Evolutionary conservation across 768 basidiomycete genomes (phyloP), one percentile per base, ranked within the genome.

Genomic region (Arthromyces matolae): DNA sequence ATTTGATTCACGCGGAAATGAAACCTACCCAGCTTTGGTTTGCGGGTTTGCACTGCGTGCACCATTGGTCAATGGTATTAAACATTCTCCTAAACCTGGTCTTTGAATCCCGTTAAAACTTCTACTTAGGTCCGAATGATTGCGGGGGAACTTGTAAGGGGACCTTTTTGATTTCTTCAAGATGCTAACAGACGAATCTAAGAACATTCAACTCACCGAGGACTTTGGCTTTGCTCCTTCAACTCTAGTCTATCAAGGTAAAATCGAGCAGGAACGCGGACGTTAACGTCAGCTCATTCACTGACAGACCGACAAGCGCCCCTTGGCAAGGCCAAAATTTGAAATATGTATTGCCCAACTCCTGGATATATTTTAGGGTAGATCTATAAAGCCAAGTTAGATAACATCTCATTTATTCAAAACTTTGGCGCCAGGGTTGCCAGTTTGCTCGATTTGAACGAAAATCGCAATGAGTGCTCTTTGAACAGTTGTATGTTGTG

Each of bases 161-260:
- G n/a, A 67, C 16, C 23, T 41, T 32, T 7, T 42, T 31, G 10
- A 14, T 46, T 44, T 36, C 23, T 25, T 32, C 5, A 42, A 18
- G 42, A 61, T 37, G 29, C 47, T 38, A 33, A 37, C 37, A 3
- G 37, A 35, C 25, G 1, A 19, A 16, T 34, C 24, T 3, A 50
- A 92, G 89, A 78, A 76, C 34, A 78, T 92, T 45, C 68, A 72
- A 53, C 66, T 91, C 45, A 76, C 81, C 23, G 82, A 85, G 3
- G 83, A 89, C 47, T 91, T 93, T 60, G 90, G 90, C 5, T 86
- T 89, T 60, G 90, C 90, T 5, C 90, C 90, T 0, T 92, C 90
- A 7, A 92, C 90, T 8, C 64, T 92, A 18, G 79, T 89, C 20
- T 77, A 86, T 65, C 82, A 83, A 68, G 85, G 85, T 68, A 73